Base-by-base conservation (phyloP, 208 protist species). In the Trypanosoma grayi region DNA sequence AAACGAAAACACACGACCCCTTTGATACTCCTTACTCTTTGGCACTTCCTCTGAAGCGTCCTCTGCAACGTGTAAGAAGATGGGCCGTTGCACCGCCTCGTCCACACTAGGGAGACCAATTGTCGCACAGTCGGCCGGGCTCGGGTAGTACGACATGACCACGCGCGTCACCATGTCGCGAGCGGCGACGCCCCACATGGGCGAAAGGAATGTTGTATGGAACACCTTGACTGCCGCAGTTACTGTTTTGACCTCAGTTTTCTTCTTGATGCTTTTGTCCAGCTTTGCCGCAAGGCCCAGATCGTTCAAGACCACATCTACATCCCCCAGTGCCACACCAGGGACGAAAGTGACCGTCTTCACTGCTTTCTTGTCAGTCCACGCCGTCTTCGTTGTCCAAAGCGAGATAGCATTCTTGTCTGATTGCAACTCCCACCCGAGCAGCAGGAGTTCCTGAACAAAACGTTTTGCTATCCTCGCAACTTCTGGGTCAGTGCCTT, bases 41-140 rank as follows among this genome's bases (percentile, higher is more conserved):
- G 73, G 73, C 13, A 85, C 28, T 36, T 77, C 66, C 8, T 48
- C 61, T 18, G 59, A 40, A 33, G 70, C 73, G 50, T 85, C 74
- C 70, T 78, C 74, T 18, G 40, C 66, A 33, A 52, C 61, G 7
- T 61, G 52, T 0, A 80, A 24, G 40, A 75, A 68, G 44, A 85
- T 59, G 45, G 44, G 53, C 0, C 60, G 61, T 36, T 57, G 18
- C 2, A 8, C 9, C 4, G 63, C 52, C 2, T n/a, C 30, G 4
- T 27, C 36, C 0, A 7, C 37, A 5, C 24, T 34, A 5, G 40
- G 39, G 73, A 80, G 56, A 66, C 65, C 43, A 18, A 66, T 45
- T 34, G 44, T 30, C 9, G 8, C 27, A 40, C 57, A 60, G 58
- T 65, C 33, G 22, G 27, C 52, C 10, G 65, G 53, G 28, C 39